Base-by-base conservation (phyloP, 2,329 filamentous ascomycete species). In the Epicoccum nigrum region DNA sequence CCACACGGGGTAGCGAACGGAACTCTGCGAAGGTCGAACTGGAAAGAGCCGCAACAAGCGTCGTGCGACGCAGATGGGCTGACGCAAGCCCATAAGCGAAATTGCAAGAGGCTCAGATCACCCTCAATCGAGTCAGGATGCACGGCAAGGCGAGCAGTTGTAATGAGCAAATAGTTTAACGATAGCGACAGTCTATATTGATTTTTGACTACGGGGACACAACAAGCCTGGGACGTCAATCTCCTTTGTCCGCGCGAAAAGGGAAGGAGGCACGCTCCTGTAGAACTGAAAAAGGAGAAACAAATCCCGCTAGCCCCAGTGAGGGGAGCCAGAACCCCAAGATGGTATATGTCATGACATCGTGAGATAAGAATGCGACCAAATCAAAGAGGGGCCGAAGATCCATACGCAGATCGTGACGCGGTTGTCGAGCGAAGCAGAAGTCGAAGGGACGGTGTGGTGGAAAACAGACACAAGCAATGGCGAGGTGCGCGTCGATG, bases 311-410 rank as follows among this genome's bases (percentile, higher is more conserved):
- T 60, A 64, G 55, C 56, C 55, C 38, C 21, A 37, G 31, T 50
- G 51, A 54, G 40, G 40, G 41, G 55, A 56, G 30, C 52, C 45
- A 57, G 53, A 50, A 40, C 52, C 56, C 55, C 53, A 62, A 57
- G 45, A 54, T 66, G 63, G 63, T 67, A 65, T 68, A 64, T 50
- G 46, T 69, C 66, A 54, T 70, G 58, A 67, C 65, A 67, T 70
- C 65, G 64, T 69, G 51, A 68, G 56, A 60, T 48, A 66, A 61
- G 51, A 56, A 51, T 61, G 46, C 54, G 35, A 58, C 51, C 51
- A 56, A 60, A 50, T 61, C 23, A 61, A 23, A 54, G 48, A 61
- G 52, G 35, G n/a, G 37, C 58, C 41, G 17, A 35, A 9, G 12
- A 48, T 50, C 30, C 30, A 42, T 32, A 21, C 35, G 33, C 20